Evolutionary conservation across 2,329 filamentous ascomycete species (phyloP).

Genomic region (Aspergillus pseudonomiae): DNA sequence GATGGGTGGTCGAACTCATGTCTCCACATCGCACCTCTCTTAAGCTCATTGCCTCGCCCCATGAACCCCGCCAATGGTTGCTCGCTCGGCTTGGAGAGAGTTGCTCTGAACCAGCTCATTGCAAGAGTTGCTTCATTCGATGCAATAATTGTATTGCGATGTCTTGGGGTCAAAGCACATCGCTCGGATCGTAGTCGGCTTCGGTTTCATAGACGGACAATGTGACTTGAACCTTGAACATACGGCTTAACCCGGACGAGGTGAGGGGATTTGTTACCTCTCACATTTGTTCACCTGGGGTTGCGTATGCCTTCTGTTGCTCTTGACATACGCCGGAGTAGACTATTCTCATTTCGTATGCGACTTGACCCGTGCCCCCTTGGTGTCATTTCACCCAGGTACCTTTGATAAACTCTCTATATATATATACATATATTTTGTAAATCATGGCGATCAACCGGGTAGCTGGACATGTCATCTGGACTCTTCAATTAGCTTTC

Average conservation of each 20-base stretch:
- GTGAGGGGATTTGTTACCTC: neutral
- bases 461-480: neutral
- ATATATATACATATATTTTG: too few relatives aligned
- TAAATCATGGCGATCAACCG: too few relatives aligned
- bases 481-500: neutral
- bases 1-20: neutral
- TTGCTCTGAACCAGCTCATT: neutral
- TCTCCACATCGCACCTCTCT: neutral
- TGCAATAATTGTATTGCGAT: neutral
- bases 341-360: neutral
- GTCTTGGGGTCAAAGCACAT: neutral
- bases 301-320: neutral
- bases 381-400: neutral
- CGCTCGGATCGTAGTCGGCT: neutral
- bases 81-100: neutral
- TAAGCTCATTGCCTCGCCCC: neutral
- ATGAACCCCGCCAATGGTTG: neutral
- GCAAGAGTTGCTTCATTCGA: neutral
- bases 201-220: too few relatives aligned
- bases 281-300: neutral
- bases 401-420: constrained; percentile 41
- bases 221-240: neutral
- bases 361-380: neutral
- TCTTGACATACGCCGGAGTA: neutral
- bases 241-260: neutral